Evolutionary conservation across 768 basidiomycete genomes (phyloP).

Genomic region (Hygrophoropsis aurantiaca): DNA sequence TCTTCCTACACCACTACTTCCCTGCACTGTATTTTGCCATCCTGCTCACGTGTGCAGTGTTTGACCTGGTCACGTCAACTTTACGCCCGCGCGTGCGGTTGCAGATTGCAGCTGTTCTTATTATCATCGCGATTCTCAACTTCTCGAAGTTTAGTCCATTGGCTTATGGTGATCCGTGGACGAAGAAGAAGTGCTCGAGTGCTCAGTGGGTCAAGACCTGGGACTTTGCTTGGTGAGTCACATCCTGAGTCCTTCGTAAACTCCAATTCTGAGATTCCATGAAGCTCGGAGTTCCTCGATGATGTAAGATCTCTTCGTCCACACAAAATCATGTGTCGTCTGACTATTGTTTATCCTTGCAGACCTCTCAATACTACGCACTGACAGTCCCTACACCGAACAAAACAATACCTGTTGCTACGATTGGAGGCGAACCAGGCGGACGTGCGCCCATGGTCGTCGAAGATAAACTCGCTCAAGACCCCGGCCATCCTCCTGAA

Average conservation of each 20-base stretch:
- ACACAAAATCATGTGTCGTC: neutral
- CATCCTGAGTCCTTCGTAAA: neutral
- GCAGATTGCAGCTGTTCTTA: constrained; percentile 75
- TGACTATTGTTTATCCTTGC: neutral
- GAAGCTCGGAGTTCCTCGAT: constrained; percentile 67
- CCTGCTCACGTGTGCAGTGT: constrained; percentile 70
- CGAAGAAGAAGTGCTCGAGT: constrained; percentile 68
- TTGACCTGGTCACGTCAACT: constrained; percentile 82
- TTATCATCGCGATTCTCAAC: constrained; percentile 74
- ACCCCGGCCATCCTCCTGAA: constrained; percentile 10
- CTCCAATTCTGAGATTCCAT: neutral
- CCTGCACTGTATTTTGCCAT: constrained; percentile 95
- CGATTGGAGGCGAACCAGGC: constrained; percentile 51
- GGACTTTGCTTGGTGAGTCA: constrained; percentile 87
- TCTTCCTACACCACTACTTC: constrained; percentile 98
- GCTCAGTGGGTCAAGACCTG: constrained; percentile 90
- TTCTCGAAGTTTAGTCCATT: constrained; percentile 80
- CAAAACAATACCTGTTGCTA: constrained; percentile 40
- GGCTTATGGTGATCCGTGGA: constrained; percentile 86
- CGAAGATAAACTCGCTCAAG: constrained; percentile 36
- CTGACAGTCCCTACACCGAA: constrained; percentile 37
- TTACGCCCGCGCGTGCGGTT: constrained; percentile 75
- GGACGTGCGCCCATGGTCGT: constrained; percentile 58
- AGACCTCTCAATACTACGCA: constrained; percentile 61
- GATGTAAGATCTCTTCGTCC: constrained; percentile 48